Evolutionary conservation across 176 grass and related monocot genomes (phyloP), one percentile per base, ranked within the genome.

Genomic region (Musa schizocarpa): DNA sequence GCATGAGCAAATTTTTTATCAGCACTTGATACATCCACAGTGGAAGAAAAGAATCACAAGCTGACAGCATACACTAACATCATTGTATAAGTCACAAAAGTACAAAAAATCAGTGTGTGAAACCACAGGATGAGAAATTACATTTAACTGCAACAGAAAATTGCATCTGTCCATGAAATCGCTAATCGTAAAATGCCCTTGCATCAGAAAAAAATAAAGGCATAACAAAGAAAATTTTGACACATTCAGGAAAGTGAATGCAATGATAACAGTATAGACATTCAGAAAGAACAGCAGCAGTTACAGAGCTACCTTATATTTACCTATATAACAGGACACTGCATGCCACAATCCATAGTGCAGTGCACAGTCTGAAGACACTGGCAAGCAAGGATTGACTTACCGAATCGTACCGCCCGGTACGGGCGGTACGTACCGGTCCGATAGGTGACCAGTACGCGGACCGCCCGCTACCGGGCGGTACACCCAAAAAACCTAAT

Each of bases 1-100:
- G 86, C 79, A 84, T 74, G 34, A 76, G 81, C 76, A 83, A 81
- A 78, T 50, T 20, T 17, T 19, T 11, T 19, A 51, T 70, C 68
- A 70, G 68, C 11, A 51, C 9, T 17, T 70, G 21, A 52, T 43
- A 43, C 34, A 21, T 20, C 9, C 51, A 16, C 12, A 21, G 9
- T 20, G 34, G 50, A 8, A 70, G 34, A 43, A 43, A 43, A 51
- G 2, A 50, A 50, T 19, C 48, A 50, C 48, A 20, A 51, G 14
- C 48, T 17, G 21, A 50, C 17, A n/a, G 68, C 1, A 70, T 20
- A 50, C 10, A 50, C 43, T 2, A 70, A 70, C 68, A 52, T 50
- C 43, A 13, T 50, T 21, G 12, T 29, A 65, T 11, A 70, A 70
- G 19, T 51, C 68, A n/a, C 43, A 17, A 70, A 20, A 13, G 29